These are phyloP conservation scores for Lasiosphaeria miniovina DNA, from an alignment of 495 filamentous ascomycete species.

Conservation along the genomic window DNA sequence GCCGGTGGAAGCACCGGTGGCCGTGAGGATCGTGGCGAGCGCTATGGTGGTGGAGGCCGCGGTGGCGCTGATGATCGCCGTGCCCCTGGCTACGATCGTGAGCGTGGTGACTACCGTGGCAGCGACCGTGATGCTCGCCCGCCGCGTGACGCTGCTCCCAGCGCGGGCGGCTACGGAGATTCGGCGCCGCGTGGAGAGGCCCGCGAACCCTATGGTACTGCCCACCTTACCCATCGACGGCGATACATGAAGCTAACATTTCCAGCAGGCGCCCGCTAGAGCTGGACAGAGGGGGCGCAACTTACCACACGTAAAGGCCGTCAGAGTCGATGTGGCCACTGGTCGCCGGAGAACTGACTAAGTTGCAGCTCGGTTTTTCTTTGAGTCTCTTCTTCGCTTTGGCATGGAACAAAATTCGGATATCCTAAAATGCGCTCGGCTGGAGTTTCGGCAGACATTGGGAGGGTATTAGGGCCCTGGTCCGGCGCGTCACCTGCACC, in stretches of 20 bases:
- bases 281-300: too few relatives aligned
- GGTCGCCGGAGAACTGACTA: constrained; percentile 1
- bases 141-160: constrained; percentile 48
- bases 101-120: constrained; percentile 53
- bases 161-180: constrained; percentile 52
- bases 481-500: constrained; percentile 29
- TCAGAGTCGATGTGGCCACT: neutral
- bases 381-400: constrained; percentile 27
- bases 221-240: neutral
- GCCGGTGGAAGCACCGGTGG: constrained; percentile 14
- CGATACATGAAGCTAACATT: constrained; percentile 9
- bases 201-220: constrained; percentile 47
- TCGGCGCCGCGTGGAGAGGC: constrained; percentile 58
- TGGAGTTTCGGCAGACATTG: constrained; percentile 38
- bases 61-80: constrained; percentile 49
- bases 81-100: constrained; percentile 52
- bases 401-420: constrained; percentile 37
- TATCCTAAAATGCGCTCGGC: constrained; percentile 39
- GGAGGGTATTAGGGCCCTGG: constrained; percentile 32
- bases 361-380: constrained; percentile 26
- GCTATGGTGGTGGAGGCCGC: constrained; percentile 42
- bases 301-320: neutral
- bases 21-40: constrained; percentile 43
- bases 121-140: constrained; percentile 43
- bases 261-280: constrained; percentile 28